These are phyloP conservation scores for Xylaria scruposa DNA, from an alignment of 495 filamentous ascomycete genomes.

Conservation along the genomic window DNA sequence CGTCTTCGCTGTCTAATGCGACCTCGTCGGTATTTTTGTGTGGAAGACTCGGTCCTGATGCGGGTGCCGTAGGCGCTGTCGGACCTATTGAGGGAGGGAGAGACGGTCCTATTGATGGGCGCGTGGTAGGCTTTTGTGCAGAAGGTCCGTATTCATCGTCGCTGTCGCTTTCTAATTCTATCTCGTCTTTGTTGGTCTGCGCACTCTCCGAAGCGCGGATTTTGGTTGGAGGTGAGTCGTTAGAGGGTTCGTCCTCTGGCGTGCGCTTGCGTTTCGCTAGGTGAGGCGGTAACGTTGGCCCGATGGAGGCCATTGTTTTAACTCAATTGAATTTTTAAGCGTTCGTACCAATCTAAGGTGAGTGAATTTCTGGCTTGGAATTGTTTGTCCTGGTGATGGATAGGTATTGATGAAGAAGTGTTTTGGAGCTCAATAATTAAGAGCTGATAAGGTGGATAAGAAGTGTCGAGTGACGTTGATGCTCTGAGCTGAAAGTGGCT, in stretches of 20 bases:
- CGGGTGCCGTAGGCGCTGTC: not conserved
- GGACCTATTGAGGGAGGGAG: conserved; percentile 34
- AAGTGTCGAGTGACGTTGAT: conserved; percentile 7
- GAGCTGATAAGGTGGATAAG: conserved; percentile 8
- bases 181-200: conserved; percentile 46
- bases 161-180: conserved; percentile 40
- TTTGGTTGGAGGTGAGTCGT: conserved; percentile 46
- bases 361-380: not conserved
- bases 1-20: conserved; percentile 33
- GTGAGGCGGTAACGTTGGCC: conserved; percentile 58
- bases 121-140: conserved; percentile 30
- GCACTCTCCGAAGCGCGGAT: conserved; percentile 38
- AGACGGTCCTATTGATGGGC: conserved; percentile 29
- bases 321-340: not conserved
- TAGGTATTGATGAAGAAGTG: not conserved
- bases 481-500: not conserved
- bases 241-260: conserved; percentile 47
- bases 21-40: conserved; percentile 33
- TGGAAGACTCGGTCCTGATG: conserved; percentile 17
- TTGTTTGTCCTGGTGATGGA: not conserved
- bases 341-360: not conserved
- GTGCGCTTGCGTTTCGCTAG: conserved; percentile 60
- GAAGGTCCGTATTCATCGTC: conserved; percentile 48
- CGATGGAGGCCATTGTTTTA: conserved; percentile 54
- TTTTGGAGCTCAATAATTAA: not conserved